A percentile compares a stretch with the other conserved stretches of the same genome.
Conservation (phyloP, 2,329 filamentous ascomycete genomes). For the Aureobasidium vineae region DNA sequence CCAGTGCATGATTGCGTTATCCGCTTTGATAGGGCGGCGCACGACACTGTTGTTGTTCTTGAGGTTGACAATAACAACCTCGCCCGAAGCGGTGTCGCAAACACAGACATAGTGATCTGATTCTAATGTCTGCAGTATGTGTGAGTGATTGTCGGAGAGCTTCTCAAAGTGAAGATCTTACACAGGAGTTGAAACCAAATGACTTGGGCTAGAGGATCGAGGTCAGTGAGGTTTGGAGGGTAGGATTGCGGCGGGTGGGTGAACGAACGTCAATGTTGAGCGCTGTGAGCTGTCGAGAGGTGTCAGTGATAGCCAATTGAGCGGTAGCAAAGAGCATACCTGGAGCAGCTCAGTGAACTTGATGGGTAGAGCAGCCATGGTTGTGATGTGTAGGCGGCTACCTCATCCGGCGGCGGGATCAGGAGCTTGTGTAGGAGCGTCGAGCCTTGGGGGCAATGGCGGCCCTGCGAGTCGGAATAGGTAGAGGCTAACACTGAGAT, state of each 20-base stretch:
- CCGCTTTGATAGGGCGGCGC: constrained; percentile 93
- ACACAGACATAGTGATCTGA: constrained; percentile 96
- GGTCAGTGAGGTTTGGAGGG: constrained; percentile 21
- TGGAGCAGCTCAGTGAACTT: constrained; percentile 91
- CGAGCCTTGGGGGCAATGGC: constrained; percentile 19
- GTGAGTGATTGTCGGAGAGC: constrained; percentile 30
- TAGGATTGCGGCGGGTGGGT: constrained; percentile 10
- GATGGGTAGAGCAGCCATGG: constrained; percentile 74
- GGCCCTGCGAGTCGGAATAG: constrained; percentile 1
- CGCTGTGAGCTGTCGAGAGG: constrained; percentile 43
- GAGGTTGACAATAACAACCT: constrained; percentile 96
- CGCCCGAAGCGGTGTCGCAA: constrained; percentile 78
- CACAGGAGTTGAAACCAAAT: constrained; percentile 86
- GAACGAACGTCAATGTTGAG: constrained; percentile 50
- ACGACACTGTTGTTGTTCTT: constrained; percentile 97
- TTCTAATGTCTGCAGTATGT: constrained; percentile 76
- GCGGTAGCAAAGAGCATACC: constrained; percentile 46
- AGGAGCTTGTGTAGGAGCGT: constrained; percentile 20
- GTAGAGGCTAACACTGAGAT: constrained; percentile 28
- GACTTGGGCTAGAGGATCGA: constrained; percentile 55
- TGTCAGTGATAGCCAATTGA: constrained; percentile 39
- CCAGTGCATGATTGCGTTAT: constrained; percentile 99
- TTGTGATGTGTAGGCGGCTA: constrained; percentile 31
- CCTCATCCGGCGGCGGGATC: constrained; percentile 30
- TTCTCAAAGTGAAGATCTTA: constrained; percentile 49